Evolutionary conservation across 805 yeast species (phyloP), one percentile per base, ranked within the genome.

Genomic region (Ogataea salicorniae): DNA sequence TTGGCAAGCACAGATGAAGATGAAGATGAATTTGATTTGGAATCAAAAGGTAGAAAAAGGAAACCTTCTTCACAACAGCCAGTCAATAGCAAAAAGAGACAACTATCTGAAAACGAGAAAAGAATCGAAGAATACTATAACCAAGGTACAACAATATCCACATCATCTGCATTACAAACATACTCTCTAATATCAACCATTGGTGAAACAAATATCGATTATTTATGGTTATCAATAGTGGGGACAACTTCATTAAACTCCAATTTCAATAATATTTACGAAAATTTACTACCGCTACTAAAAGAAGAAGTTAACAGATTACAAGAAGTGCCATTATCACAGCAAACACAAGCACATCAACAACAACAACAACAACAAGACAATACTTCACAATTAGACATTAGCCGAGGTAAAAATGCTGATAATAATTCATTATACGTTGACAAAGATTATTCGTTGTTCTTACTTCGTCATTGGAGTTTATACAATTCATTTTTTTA

Each of bases 381-480:
- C 11, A 15, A 33, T 4, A 18, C 34, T n/a, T 8, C 46, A 9
- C 37, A 46, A n/a, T 34, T 59, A 15, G 59, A 50, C 37, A 48
- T 45, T 15, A 58, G 55, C 20, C 45, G 61, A 38, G 61, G 65
- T 13, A 58, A 59, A 45, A 67, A 58, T 40, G 66, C 70, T 6
- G 71, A 66, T 46, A 61, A 63, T 34, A 55, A 54, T 1, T 57
- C 65, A 43, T 72, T 94, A 26, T 74, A 76, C 22, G 71, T 88
- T 16, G 96, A 88, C 58, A 79, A 83, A 23, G 99, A 95, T 65
- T 94, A 87, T 65, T 81, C 89, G 49, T 70, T 94, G 40, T 94
- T 91, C 61, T 68, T 95, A 37, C 72, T 94, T 41, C 81, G 97
- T 41, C 97, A 92, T 64, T 91, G 98, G 88, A 85, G 95, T 11